A percentile compares a stretch with the other conserved stretches of the same genome.
Conservation (phyloP, 192 early-diverging fungal species). For the Haplosporangium gracile region DNA sequence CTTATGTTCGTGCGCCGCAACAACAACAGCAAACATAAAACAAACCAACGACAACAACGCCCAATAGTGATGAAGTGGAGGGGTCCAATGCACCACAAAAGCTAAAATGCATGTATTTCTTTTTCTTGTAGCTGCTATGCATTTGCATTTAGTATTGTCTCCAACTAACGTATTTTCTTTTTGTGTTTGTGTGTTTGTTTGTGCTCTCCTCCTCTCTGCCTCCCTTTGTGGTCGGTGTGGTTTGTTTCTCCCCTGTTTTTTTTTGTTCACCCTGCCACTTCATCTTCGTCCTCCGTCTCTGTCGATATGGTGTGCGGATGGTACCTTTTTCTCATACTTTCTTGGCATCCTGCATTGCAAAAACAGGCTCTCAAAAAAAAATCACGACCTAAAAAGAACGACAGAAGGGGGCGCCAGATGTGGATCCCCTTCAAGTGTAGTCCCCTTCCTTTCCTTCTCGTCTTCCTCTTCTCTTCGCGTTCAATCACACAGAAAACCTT, state of each 20-base stretch:
- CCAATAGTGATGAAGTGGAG: no score
- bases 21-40: no score
- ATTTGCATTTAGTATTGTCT: no score
- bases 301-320: neutral
- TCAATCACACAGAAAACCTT: neutral
- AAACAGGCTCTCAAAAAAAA: constrained; percentile 1
- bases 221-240: neutral
- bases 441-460: neutral
- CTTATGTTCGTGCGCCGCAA: no score
- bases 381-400: neutral
- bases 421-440: neutral
- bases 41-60: no score
- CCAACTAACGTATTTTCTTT: neutral
- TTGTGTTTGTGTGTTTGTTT: neutral
- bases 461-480: neutral
- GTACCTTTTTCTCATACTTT: constrained; percentile 3
- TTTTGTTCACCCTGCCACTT: neutral
- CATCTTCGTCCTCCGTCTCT: neutral
- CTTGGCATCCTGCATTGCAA: constrained; percentile 2
- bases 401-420: neutral
- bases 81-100: no score
- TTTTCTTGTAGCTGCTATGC: no score
- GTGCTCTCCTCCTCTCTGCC: neutral
- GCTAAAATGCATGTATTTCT: no score
- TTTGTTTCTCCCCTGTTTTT: neutral